Evolutionary conservation across 352 stramenopile species (phyloP), one percentile per base, ranked within the genome.

Genomic region (Globisporangium canariense): DNA sequence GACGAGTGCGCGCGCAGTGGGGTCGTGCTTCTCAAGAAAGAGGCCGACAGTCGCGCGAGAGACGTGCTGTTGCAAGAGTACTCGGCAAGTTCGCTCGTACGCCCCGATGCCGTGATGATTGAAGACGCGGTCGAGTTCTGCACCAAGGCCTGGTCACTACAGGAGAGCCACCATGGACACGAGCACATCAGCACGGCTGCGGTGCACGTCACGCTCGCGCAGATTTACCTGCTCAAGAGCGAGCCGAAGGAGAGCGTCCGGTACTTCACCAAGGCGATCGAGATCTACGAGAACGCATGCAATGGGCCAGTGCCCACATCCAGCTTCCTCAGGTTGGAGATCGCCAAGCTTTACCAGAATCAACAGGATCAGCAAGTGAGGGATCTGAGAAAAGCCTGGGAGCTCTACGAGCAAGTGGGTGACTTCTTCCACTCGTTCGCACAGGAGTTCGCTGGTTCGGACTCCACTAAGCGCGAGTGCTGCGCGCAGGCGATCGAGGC

Each of bases 111-210:
- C 10, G 60, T 71, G 3, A 55, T 78, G 45, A 75, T 88, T 43
- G 81, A 92, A 1, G 83, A 89, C 10, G 83, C 81, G 0, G 56
- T 88, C n/a, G 83, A 92, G 61, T 76, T 72, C 45, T 90, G 79
- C 60, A 79, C 67, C 36, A 88, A 88, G 52, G 79, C 81, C 4
- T 91, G 79, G 79, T 74, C 75, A 18, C 51, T 91, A 3, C 79
- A 90, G 30, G 77, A 91, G 51, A 53, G 67, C 20, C 64, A 76
- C 16, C 70, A 69, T 56, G 80, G 83, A n/a, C 62, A 66, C 1
- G 77, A 86, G 1, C 80, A 91, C 51, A 54, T 88, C 36, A 79
- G 78, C 13, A 87, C 73, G 3, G 80, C 79, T 11, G 64, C 66
- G 13, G 76, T 88, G 4, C 77, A 90, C 49, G 73, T 79, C 7